These are phyloP conservation scores for Geranium brycei DNA, from an alignment of 345 rosid genomes.

Conservation along the genomic window DNA sequence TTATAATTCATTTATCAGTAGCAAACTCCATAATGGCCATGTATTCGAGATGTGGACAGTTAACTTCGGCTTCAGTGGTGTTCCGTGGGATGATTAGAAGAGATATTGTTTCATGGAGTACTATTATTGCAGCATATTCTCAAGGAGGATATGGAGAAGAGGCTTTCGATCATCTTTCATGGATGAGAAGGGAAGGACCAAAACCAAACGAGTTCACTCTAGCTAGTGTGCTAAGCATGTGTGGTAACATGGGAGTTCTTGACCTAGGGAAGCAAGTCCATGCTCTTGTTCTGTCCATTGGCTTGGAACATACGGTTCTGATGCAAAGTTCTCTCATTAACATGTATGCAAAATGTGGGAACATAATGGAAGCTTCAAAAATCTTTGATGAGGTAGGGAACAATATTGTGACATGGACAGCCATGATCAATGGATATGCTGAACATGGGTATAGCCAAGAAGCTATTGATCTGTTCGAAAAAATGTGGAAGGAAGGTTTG, in stretches of 20 bases:
- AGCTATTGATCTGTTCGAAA: slow-evolving; percentile 65
- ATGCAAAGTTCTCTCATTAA: slow-evolving; percentile 57
- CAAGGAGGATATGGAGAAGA: slow-evolving; percentile 62
- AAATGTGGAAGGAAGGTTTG: slow-evolving; percentile 34
- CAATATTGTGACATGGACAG: slow-evolving; percentile 56
- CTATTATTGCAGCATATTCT: slow-evolving; percentile 58
- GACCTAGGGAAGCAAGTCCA: slow-evolving; percentile 83
- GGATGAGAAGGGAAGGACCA: slow-evolving; percentile 72
- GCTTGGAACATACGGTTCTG: slow-evolving; percentile 37
- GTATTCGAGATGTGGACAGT: slow-evolving; percentile 60
- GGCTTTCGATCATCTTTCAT: slow-evolving; percentile 50
- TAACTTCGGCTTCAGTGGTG: slow-evolving; percentile 37
- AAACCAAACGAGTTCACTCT: slow-evolving; percentile 63
- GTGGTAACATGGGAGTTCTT: slow-evolving; percentile 63
- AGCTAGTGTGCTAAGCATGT: slow-evolving; percentile 65
- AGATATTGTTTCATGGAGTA: slow-evolving; percentile 83
- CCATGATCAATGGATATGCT: slow-evolving; percentile 85
- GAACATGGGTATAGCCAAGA: slow-evolving; percentile 70
- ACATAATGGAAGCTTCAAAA: slow-evolving; percentile 52
- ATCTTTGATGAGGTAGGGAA: slow-evolving; percentile 41
- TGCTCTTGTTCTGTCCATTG: slow-evolving; percentile 40
- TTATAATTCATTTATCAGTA: slow-evolving; percentile 40
- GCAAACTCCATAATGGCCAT: slow-evolving; percentile 57
- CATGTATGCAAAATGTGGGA: slow-evolving; percentile 89
- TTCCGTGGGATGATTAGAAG: slow-evolving; percentile 41